Conservation (phyloP, 345 rosid species). For the Orychophragmus violaceus region DNA sequence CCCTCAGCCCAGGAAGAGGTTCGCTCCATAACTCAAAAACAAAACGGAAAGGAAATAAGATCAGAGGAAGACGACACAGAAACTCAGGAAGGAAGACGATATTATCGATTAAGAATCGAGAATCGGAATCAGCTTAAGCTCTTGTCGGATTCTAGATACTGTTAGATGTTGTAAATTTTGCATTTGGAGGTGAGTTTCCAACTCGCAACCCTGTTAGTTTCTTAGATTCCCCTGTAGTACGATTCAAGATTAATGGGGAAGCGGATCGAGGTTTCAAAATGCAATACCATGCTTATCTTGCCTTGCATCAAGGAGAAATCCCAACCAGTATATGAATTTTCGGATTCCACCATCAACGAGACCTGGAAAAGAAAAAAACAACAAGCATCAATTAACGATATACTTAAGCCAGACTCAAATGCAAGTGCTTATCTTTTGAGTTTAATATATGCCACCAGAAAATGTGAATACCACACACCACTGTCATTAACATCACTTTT, state of each 20-base stretch:
- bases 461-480: constrained; percentile 4
- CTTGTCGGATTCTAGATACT: too few species aligned
- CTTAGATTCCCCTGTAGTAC: too few species aligned
- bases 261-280: constrained; percentile 17
- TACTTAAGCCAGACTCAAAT: neutral
- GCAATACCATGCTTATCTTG: constrained; percentile 67
- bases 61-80: too few species aligned
- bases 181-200: too few species aligned
- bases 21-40: too few species aligned
- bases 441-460: neutral
- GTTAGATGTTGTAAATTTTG: too few species aligned
- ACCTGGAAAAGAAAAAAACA: constrained; percentile 47
- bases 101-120: too few species aligned
- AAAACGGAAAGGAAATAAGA: too few species aligned
- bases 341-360: constrained; percentile 69
- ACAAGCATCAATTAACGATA: constrained; percentile 3
- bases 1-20: too few species aligned
- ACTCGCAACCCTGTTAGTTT: too few species aligned
- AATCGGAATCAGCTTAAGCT: too few species aligned
- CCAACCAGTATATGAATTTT: constrained; percentile 96
- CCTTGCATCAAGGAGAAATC: constrained; percentile 86
- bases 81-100: too few species aligned
- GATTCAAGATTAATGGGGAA: neutral
- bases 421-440: neutral
- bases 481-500: neutral